Evolutionary conservation across 2,329 filamentous ascomycete genomes (phyloP).

Genomic region (Alternaria gansuensis): DNA sequence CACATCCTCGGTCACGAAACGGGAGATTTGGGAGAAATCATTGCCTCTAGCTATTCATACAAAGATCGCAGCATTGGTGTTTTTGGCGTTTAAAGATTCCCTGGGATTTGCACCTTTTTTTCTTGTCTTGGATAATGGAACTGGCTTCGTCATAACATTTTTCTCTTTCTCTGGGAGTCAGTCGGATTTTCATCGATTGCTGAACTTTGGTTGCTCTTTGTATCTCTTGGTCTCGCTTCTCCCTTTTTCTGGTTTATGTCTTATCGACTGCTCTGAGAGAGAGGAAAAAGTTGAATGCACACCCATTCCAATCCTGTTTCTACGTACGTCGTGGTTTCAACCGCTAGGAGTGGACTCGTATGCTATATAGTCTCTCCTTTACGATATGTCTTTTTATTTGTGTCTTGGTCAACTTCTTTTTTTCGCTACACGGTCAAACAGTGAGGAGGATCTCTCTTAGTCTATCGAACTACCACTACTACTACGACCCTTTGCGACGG

Average conservation of each 20-base stretch:
- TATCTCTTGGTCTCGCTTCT: not conserved
- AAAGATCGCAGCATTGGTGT: conserved; percentile 53
- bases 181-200: conserved; percentile 1
- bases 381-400: conserved; percentile 9
- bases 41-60: conserved; percentile 48
- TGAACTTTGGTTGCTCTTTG: conserved; percentile 1
- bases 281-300: conserved; percentile 17
- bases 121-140: conserved; percentile 25
- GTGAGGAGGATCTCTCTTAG: conserved; percentile 5
- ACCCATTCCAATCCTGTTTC: not conserved
- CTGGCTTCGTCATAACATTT: conserved; percentile 20
- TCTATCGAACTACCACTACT: not conserved
- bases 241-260: not conserved
- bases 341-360: conserved; percentile 10
- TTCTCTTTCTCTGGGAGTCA: conserved; percentile 14
- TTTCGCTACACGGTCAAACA: not conserved
- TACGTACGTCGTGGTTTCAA: conserved; percentile 11
- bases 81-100: conserved; percentile 46
- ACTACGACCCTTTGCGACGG: conserved; percentile 6
- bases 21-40: conserved; percentile 46
- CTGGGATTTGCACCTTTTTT: conserved; percentile 29
- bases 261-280: conserved; percentile 7
- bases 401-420: conserved; percentile 2
- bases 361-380: conserved; percentile 16
- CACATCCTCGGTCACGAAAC: conserved; percentile 48